phyloP scores from a whole-genome alignment of 345 rosid genomes.

The Ailanthus altissimus region DNA sequence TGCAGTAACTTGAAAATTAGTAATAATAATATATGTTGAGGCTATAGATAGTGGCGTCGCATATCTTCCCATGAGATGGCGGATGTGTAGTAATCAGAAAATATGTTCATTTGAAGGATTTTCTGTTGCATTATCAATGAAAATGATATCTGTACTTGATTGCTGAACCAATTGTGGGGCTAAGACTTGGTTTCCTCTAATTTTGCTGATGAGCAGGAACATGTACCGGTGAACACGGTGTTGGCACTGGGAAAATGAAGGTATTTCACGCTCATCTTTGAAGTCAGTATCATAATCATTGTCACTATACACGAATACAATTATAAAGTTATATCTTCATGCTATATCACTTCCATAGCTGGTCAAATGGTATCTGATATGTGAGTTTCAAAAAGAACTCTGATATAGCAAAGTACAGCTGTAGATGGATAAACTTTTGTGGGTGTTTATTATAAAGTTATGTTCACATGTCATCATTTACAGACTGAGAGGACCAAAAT shows the following conservation, averaged over 20 bases:
- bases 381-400: background rate
- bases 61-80: background rate
- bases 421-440: background rate
- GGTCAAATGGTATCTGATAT: background rate
- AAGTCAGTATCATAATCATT: background rate
- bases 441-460: too few species aligned
- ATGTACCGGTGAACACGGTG: constrained; percentile 95
- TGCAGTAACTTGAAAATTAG: too few species aligned
- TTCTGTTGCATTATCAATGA: background rate
- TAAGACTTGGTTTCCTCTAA: constrained; percentile 3
- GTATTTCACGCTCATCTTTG: constrained; percentile 33
- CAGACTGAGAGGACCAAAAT: background rate
- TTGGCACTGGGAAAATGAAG: constrained; percentile 96
- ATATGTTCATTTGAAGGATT: background rate
- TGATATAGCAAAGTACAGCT: background rate
- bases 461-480: too few species aligned
- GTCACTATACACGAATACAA: background rate
- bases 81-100: background rate
- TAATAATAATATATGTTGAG: too few species aligned
- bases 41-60: background rate
- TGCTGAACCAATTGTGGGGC: constrained; percentile 10
- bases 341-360: background rate
- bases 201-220: constrained; percentile 60
- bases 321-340: too few species aligned
- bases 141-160: background rate